A percentile compares a stretch with the other conserved stretches of the same genome.
Conservation (phyloP, 805 yeast species). For the Debaryomyces prosopidis region DNA sequence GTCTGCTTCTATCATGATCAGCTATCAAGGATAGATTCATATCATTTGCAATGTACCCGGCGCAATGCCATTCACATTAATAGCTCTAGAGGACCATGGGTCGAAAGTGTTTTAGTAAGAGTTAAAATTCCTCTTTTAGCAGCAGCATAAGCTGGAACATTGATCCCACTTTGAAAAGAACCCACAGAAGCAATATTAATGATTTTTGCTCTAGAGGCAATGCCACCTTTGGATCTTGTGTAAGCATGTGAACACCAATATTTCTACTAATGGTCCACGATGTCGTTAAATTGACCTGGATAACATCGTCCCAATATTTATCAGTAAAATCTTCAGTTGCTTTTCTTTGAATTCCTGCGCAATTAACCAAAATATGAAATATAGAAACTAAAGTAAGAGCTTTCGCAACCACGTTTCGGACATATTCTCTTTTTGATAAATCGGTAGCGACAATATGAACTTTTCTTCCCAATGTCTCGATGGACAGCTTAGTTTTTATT, state of each 20-base stretch:
- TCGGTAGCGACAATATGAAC: conserved; percentile 2
- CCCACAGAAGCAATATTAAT: conserved; percentile 39
- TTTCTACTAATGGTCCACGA: conserved; percentile 29
- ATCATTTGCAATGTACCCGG: conserved; percentile 53
- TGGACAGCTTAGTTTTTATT: conserved; percentile 2
- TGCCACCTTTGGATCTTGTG: conserved; percentile 7
- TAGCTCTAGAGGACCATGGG: conserved; percentile 46
- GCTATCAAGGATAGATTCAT: conserved; percentile 29
- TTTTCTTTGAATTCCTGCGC: conserved; percentile 38
- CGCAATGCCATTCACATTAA: conserved; percentile 49
- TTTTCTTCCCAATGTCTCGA: conserved; percentile 3
- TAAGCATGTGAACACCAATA: conserved; percentile 36
- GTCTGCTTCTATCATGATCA: conserved; percentile 9
- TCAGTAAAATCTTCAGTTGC: conserved; percentile 33
- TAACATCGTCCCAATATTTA: conserved; percentile 34
- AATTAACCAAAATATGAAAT: conserved; percentile 41
- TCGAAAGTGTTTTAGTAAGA: conserved; percentile 38
- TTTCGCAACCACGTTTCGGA: conserved; percentile 1
- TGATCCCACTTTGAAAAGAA: conserved; percentile 37
- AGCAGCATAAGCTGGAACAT: conserved; percentile 39
- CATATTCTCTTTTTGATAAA: conserved; percentile 4
- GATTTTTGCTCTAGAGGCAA: conserved; percentile 32
- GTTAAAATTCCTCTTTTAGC: conserved; percentile 39
- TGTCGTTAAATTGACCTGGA: conserved; percentile 40
- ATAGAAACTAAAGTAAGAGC: conserved; percentile 3